phyloP scores from a whole-genome alignment of 169 alveolate genomes.

The Cryptosporidium parvum region DNA sequence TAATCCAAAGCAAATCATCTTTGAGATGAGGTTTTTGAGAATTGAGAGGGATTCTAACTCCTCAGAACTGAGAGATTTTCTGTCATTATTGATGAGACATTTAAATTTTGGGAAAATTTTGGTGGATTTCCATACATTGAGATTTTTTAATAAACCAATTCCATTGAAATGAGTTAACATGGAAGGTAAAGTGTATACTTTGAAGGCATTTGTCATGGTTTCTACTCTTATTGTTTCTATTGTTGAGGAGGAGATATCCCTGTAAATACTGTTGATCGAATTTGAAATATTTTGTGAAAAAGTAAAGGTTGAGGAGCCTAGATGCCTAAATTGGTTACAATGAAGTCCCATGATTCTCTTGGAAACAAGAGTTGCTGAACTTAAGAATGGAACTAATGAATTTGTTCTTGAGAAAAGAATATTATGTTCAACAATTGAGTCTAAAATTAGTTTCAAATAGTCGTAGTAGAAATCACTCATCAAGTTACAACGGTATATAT shows the following conservation, averaged over 20 bases:
- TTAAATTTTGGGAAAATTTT: conserved; percentile 20
- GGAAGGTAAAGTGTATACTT: conserved; percentile 37
- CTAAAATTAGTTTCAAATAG: conserved; percentile 17
- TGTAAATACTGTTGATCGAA: conserved; percentile 18
- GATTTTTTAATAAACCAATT: neutral
- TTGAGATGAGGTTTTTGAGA: conserved; percentile 21
- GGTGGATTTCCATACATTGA: conserved; percentile 28
- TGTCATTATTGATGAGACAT: neutral
- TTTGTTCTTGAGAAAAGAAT: conserved; percentile 1
- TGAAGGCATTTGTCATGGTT: conserved; percentile 18
- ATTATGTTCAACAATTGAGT: conserved; percentile 29
- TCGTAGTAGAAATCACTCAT: conserved; percentile 33
- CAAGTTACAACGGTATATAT: conserved; percentile 50
- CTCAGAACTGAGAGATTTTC: neutral
- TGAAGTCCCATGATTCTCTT: conserved; percentile 18
- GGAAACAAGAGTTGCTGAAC: conserved; percentile 21
- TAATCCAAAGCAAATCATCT: conserved; percentile 47
- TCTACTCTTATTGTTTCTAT: neutral
- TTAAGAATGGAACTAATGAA: conserved; percentile 35
- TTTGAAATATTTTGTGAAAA: conserved; percentile 20
- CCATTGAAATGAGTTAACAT: conserved; percentile 16
- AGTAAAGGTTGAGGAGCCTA: conserved; percentile 34
- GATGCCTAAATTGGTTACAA: conserved; percentile 26
- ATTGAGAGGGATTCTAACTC: conserved; percentile 17
- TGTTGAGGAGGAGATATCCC: conserved; percentile 27